phyloP scores from a whole-genome alignment of 2,329 filamentous ascomycete species.

The Fusarium sublunatum region DNA sequence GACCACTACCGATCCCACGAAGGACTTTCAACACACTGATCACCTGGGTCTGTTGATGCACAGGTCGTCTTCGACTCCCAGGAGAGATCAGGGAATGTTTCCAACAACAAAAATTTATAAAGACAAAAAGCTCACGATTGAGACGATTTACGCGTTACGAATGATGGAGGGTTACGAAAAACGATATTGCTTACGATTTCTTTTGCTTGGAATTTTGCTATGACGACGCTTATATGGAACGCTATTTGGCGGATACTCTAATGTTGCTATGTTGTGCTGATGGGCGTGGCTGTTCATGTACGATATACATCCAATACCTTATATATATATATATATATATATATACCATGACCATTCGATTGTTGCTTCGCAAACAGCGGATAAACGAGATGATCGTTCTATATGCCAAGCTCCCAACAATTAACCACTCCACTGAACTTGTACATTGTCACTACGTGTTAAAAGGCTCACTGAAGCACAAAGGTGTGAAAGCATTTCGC shows the following conservation, averaged over 20 bases:
- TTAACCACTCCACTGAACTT: too few relatives aligned
- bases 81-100: conserved; percentile 3
- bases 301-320: conserved; percentile 10
- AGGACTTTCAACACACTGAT: conserved; percentile 12
- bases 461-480: too few relatives aligned
- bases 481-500: too few relatives aligned
- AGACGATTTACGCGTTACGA: conserved; percentile 45
- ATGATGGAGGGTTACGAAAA: conserved; percentile 32
- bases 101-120: conserved; percentile 8
- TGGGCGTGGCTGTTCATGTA: conserved; percentile 34
- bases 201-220: conserved; percentile 32
- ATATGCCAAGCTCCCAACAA: too few relatives aligned
- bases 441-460: too few relatives aligned
- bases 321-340: conserved; percentile 3
- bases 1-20: conserved; percentile 30
- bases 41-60: not conserved
- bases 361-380: conserved; percentile 18
- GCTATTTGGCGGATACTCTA: conserved; percentile 29
- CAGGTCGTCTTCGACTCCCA: conserved; percentile 2
- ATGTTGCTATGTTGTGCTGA: conserved; percentile 22
- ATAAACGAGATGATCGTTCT: not conserved
- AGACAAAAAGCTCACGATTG: conserved; percentile 42
- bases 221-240: conserved; percentile 21
- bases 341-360: conserved; percentile 29
- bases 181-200: conserved; percentile 31